Evolutionary conservation across 805 yeast species (phyloP), one percentile per base, ranked within the genome.

Genomic region (Saturnispora zaruensis): DNA sequence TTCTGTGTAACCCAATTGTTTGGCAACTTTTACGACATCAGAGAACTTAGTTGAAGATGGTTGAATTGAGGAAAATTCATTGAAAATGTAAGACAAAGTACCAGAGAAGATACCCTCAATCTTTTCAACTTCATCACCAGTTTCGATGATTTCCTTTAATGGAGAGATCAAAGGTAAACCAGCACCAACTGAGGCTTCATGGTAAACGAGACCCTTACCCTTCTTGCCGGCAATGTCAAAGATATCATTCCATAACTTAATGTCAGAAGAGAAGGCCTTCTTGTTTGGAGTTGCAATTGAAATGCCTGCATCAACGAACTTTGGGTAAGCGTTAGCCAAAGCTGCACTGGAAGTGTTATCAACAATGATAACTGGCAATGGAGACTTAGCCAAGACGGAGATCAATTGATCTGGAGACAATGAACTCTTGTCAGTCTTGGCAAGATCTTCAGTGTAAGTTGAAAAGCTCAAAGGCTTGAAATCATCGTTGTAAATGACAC

Each of bases 111-210:
- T 91, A 57, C 99, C 99, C 70, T 93, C 98, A 56, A 93, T 84
- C 66, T 81, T 86, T 60, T 81, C 84, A 57, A 93, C 79, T 71
- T 88, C 81, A 68, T 93, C 99, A 56, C 99, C 99, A 48, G 99
- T 93, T 53, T 79, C 77, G 41, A 93, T 75, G 69, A 91, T 76
- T 66, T 93, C 99, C 63, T 82, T 86, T 62, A 93, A 73, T 46
- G 96, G 85, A 44, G 88, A 83, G 60, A 93, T 82, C 54, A 93
- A 81, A 53, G 99, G 99, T 66, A 93, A 76, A 51, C 98, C 99
- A 41, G 99, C 99, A 64, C 98, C 98, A 52, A 93, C 98, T 6
- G 97, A 88, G 46, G 99, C 95, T 75, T 93, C 99, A 64, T 93
- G 99, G 75, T 89, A 91, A 42, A 89, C 95, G 55, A 91, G 74